Evolutionary conservation across 2,329 filamentous ascomycete species (phyloP), one percentile per base, ranked within the genome.

Genomic region (Aureobasidium mangrovei): DNA sequence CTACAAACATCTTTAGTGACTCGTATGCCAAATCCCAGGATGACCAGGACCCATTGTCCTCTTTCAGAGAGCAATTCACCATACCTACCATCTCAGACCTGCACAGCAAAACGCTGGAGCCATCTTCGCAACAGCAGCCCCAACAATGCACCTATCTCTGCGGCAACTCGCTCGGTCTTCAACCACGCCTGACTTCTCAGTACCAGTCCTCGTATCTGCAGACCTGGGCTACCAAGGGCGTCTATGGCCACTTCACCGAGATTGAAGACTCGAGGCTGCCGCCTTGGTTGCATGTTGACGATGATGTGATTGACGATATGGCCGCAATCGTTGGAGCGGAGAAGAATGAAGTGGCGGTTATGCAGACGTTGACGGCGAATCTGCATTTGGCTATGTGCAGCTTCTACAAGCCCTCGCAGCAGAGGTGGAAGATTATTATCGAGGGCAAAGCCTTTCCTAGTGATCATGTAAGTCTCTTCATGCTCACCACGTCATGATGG

Each of bases 361-460:
- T 95, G 90, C 88, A 90, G 66, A 91, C 86, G 0, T 70, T 95
- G 63, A 95, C 88, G 2, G 81, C 78, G 26, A 94, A 94, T 67
- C 67, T 95, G 57, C 88, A 95, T 67, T 69, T 94, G 12, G 74
- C 93, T 63, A 83, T 95, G 83, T 84, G 86, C 6, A 88, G 85
- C 69, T 94, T 95, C 71, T 95, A 91, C 71, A 76, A 73, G 52
- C 88, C 88, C 0, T 85, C 77, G 0, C 70, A 73, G 44, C 73
- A 78, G 64, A 77, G 71, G 38, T 85, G 85, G 72, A 93, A 91
- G 72, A 85, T 95, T 59, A 85, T 94, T 51, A 77, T 91, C n/a
- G 89, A 95, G 69, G 88, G 86, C 69, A 90, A 90, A 65, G 88
- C 90, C 0, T 95, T 95, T 61, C 91, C 90, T 0, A 91, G 86